These are phyloP conservation scores for Xylariales sp. DNA, from an alignment of 2,329 filamentous ascomycete genomes.

Conservation along the genomic window DNA sequence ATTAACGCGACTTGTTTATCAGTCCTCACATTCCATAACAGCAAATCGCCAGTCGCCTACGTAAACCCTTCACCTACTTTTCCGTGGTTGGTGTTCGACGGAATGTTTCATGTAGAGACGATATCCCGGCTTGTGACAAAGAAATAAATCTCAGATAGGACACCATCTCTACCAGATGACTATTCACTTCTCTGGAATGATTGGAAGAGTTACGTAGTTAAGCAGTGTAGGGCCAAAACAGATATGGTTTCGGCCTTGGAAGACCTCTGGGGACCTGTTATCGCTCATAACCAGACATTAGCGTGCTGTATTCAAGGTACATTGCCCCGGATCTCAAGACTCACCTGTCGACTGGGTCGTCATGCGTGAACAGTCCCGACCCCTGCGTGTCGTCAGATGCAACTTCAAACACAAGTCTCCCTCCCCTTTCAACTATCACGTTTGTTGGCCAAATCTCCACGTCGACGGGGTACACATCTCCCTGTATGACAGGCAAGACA, in stretches of 20 bases:
- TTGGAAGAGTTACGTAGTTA: constrained; percentile 61
- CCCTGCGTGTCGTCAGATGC: constrained; percentile 63
- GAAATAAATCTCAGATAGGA: background rate
- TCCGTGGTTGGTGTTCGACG: background rate
- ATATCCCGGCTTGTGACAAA: background rate
- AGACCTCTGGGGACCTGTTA: constrained; percentile 53
- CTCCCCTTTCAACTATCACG: constrained; percentile 63
- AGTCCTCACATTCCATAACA: no score
- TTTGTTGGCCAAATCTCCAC: constrained; percentile 75
- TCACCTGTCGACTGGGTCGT: constrained; percentile 52
- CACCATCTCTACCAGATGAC: background rate
- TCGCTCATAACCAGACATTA: background rate
- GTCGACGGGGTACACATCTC: constrained; percentile 69
- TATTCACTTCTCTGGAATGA: constrained; percentile 52
- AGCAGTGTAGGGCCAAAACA: constrained; percentile 57
- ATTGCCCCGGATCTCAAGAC: constrained; percentile 26
- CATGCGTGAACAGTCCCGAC: constrained; percentile 61
- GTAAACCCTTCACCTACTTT: no score
- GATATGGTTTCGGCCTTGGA: constrained; percentile 59
- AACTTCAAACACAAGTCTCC: constrained; percentile 60
- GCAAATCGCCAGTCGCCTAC: no score
- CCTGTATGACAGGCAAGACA: constrained; percentile 63
- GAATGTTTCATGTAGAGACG: background rate
- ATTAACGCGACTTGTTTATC: no score
- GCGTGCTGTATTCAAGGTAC: background rate